phyloP scores from a whole-genome alignment of 805 yeast genomes.

The Starmerella asiatica region DNA sequence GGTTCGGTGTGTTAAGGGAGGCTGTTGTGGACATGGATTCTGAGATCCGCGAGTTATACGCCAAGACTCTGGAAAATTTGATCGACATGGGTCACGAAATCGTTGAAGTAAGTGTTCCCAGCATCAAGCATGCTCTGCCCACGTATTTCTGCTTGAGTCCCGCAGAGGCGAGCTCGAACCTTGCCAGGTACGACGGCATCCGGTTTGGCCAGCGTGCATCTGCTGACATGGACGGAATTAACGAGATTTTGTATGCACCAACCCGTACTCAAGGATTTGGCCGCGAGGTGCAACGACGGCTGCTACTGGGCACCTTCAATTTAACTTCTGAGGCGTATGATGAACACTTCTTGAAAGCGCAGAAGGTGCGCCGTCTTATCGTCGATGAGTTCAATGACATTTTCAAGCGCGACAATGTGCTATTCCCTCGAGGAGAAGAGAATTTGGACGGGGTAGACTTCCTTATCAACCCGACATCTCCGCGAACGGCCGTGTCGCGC shows the following conservation, averaged over 20 bases:
- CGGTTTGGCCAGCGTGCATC: slow-evolving; percentile 56
- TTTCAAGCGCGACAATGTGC: slow-evolving; percentile 31
- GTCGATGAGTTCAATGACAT: slow-evolving; percentile 52
- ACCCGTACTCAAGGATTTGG: slow-evolving; percentile 66
- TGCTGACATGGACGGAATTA: slow-evolving; percentile 24
- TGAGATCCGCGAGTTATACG: slow-evolving; percentile 38
- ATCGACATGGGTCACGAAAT: slow-evolving; percentile 40
- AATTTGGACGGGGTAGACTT: slow-evolving; percentile 39
- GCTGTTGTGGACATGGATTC: slow-evolving; percentile 43
- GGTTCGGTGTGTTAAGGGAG: slow-evolving; percentile 66
- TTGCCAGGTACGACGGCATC: slow-evolving; percentile 81
- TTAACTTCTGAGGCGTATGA: slow-evolving; percentile 59
- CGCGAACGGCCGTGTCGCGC: slow-evolving; percentile 41
- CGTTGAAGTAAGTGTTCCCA: slow-evolving; percentile 55
- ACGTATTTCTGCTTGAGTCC: slow-evolving; percentile 80
- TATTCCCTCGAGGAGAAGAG: slow-evolving; percentile 24
- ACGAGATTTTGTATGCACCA: slow-evolving; percentile 33
- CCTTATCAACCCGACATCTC: slow-evolving; percentile 60
- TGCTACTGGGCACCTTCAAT: slow-evolving; percentile 75
- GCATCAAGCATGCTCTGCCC: slow-evolving; percentile 52
- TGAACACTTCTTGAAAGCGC: slow-evolving; percentile 68
- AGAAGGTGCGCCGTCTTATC: slow-evolving; percentile 44
- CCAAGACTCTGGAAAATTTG: slow-evolving; percentile 33
- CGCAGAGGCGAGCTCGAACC: slow-evolving; percentile 87
- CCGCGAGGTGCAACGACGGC: slow-evolving; percentile 66